Percentiles rank a stretch among this genome's conserved stretches.
Evolutionary conservation across 2,329 filamentous ascomycete genomes (phyloP).

Genomic region (Fusarium citri): DNA sequence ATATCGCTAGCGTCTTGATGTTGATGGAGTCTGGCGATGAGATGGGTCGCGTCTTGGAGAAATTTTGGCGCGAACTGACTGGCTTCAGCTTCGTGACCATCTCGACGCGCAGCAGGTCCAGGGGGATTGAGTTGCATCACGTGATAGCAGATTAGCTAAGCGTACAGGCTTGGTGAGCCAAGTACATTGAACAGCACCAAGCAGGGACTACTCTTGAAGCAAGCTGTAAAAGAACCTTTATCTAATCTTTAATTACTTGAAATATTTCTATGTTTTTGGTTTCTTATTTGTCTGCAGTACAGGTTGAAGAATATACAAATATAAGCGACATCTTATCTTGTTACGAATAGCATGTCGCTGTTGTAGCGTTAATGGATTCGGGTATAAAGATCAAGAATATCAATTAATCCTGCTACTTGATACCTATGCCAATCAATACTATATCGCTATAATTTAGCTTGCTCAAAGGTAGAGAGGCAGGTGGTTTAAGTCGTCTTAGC

Average conservation of each 20-base stretch:
- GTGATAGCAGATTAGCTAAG: constrained; percentile 4
- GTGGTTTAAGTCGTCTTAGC: background rate
- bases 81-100: constrained; percentile 37
- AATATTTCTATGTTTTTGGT: too few species aligned
- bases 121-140: constrained; percentile 8
- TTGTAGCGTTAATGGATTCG: background rate
- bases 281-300: background rate
- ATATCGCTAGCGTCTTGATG: constrained; percentile 44
- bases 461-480: background rate
- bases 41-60: constrained; percentile 51
- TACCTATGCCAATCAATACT: background rate
- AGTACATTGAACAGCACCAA: background rate
- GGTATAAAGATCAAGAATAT: background rate
- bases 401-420: background rate
- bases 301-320: background rate
- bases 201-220: background rate
- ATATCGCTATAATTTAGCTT: background rate
- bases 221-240: background rate
- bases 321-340: background rate
- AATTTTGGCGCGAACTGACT: constrained; percentile 54
- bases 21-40: constrained; percentile 44
- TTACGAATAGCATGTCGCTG: background rate
- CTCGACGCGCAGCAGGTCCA: constrained; percentile 29
- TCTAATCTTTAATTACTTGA: background rate
- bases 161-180: background rate